Base-by-base conservation (phyloP, 139 green algal genomes). In the Tetraselmis striata region DNA sequence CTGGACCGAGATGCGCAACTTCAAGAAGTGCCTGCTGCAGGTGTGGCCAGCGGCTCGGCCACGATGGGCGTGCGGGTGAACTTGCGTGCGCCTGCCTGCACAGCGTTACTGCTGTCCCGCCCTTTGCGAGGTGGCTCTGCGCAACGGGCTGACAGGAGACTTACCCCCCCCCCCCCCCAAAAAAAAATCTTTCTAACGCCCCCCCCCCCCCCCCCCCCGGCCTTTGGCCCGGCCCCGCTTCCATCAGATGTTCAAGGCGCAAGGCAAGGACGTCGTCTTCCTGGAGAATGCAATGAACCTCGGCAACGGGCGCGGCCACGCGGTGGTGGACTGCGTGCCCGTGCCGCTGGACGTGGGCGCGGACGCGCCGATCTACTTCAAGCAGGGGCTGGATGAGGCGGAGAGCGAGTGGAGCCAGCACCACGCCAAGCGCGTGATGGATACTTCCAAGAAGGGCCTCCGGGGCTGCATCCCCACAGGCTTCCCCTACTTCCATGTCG, bases 1-100 rank as follows among this genome's bases (percentile, higher is more conserved):
- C 2, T 98, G 92, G 93, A 96, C 91, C 0, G 96, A 99, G 89
- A 86, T 99, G 31, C 93, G 95, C 85, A 99, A 99, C 88, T 99
- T 99, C 90, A 97, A 98, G 67, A 99, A 99, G 91, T 98, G 94
- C 87, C 89, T 99, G 28, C 89, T 99, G 2, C 91, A 93, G 82
- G n/a, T n/a, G n/a, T n/a, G n/a, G n/a, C n/a, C n/a, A n/a, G n/a
- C n/a, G n/a, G n/a, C n/a, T n/a, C n/a, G n/a, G n/a, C n/a, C n/a
- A n/a, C n/a, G n/a, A n/a, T n/a, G n/a, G n/a, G n/a, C n/a, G n/a
- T n/a, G n/a, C n/a, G n/a, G n/a, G n/a, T n/a, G n/a, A n/a, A n/a
- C n/a, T n/a, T n/a, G n/a, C n/a, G n/a, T n/a, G n/a, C n/a, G n/a
- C n/a, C n/a, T n/a, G n/a, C n/a, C n/a, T n/a, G n/a, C n/a, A n/a